Evolutionary conservation across 2,329 filamentous ascomycete species (phyloP).

Genomic region (Exophiala viscosa): DNA sequence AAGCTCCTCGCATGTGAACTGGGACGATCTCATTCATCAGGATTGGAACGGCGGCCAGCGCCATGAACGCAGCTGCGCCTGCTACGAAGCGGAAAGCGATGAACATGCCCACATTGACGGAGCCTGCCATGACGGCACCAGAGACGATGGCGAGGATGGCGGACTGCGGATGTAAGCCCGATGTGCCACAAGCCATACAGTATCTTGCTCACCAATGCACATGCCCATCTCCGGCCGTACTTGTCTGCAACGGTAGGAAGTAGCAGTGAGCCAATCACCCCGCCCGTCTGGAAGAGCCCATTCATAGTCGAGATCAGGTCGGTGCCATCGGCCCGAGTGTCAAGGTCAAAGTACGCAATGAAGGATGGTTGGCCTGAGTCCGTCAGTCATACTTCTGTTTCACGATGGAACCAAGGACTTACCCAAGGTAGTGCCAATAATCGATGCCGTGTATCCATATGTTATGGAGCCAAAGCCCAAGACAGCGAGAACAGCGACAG

Average conservation of each 20-base stretch:
- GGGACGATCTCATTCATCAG: conserved; percentile 26
- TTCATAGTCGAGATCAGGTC: conserved; percentile 25
- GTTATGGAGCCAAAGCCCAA: conserved; percentile 22
- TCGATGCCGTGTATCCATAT: conserved; percentile 25
- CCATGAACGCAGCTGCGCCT: conserved; percentile 24
- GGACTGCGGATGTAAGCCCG: conserved; percentile 5
- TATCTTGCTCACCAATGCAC: conserved; percentile 13
- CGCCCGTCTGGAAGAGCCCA: conserved; percentile 19
- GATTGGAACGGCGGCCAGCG: conserved; percentile 24
- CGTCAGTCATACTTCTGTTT: background rate
- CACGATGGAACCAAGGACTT: background rate
- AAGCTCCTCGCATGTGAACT: conserved; percentile 18
- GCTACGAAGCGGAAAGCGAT: conserved; percentile 25
- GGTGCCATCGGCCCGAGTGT: conserved; percentile 17
- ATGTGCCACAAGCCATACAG: background rate
- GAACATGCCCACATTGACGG: conserved; percentile 22
- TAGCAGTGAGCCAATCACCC: conserved; percentile 19
- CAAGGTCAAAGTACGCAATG: conserved; percentile 34
- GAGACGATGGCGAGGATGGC: conserved; percentile 17
- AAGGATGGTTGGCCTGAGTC: conserved; percentile 41
- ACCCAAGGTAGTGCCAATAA: conserved; percentile 29
- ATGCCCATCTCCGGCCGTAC: conserved; percentile 24
- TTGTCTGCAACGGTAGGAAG: conserved; percentile 22
- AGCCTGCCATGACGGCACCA: conserved; percentile 18
- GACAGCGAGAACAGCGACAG: conserved; percentile 18